phyloP scores from a whole-genome alignment of 176 grass and related monocot species.

The Aegilops longissima region DNA sequence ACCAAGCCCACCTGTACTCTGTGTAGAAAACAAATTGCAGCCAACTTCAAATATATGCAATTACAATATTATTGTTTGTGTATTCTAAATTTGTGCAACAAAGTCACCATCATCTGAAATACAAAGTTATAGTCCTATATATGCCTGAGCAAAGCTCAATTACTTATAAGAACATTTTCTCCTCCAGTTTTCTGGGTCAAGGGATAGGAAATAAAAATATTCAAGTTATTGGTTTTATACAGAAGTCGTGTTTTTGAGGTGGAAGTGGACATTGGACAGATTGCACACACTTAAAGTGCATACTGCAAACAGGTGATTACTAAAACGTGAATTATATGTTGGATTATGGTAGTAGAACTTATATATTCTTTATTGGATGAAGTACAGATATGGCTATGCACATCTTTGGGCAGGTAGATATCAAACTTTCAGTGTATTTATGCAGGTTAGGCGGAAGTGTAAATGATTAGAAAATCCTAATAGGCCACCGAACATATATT shows the following conservation, averaged over 20 bases:
- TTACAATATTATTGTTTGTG: conserved; percentile 4
- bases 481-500: background rate
- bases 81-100: background rate
- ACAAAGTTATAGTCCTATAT: background rate
- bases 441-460: background rate
- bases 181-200: background rate
- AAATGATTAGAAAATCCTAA: background rate
- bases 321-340: background rate
- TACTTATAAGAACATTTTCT: background rate
- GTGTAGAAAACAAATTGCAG: conserved; percentile 16
- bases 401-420: background rate
- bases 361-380: conserved; percentile 6
- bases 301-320: background rate
- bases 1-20: conserved; percentile 1
- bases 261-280: background rate
- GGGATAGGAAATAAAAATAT: background rate
- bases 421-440: conserved; percentile 3
- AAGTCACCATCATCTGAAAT: background rate
- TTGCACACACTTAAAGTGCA: background rate
- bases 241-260: background rate
- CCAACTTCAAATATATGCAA: background rate
- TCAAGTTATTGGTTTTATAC: background rate
- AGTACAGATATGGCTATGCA: background rate
- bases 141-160: background rate
- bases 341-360: conserved; percentile 6